Evolutionary conservation across 2,329 filamentous ascomycete genomes (phyloP).

Genomic region (Diaporthe aspalathi): DNA sequence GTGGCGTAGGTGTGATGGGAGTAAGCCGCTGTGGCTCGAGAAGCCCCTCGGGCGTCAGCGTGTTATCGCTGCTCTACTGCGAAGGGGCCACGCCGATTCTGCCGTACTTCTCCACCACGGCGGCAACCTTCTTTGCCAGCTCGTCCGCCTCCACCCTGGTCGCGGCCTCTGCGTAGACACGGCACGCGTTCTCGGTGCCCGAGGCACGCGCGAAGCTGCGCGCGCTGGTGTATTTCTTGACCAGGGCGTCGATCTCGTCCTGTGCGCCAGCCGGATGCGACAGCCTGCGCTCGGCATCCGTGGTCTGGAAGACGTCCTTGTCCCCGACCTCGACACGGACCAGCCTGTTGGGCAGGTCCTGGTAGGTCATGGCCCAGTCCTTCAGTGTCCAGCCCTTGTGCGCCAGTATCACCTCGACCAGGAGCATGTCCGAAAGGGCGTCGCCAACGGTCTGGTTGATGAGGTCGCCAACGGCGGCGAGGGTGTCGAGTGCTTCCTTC

Average conservation of each 20-base stretch:
- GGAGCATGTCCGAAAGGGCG: conserved; percentile 92
- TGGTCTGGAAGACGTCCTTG: conserved; percentile 89
- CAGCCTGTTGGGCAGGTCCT: conserved; percentile 94
- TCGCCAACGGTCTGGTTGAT: conserved; percentile 99
- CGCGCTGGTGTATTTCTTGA: conserved; percentile 90
- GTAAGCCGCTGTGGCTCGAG: conserved; percentile 14
- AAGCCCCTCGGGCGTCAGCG: conserved; percentile 7
- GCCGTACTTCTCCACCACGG: conserved; percentile 75
- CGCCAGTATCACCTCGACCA: conserved; percentile 95
- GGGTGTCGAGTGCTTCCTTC: conserved; percentile 86
- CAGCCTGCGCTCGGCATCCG: conserved; percentile 90
- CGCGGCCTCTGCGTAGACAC: conserved; percentile 95
- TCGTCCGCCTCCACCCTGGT: conserved; percentile 91
- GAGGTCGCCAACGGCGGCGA: conserved; percentile 85
- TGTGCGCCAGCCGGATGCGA: conserved; percentile 84
- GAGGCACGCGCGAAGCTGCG: conserved; percentile 92
- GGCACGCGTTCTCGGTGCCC: conserved; percentile 94
- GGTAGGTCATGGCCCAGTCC: conserved; percentile 94
- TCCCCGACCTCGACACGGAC: conserved; percentile 90
- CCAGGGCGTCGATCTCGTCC: conserved; percentile 84
- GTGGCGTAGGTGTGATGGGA: neutral
- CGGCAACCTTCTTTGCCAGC: conserved; percentile 84
- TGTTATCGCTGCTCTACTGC: conserved; percentile 37
- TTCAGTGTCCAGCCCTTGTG: conserved; percentile 92
- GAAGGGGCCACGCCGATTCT: conserved; percentile 36